Evolutionary conservation across 768 basidiomycete genomes (phyloP).

Genomic region (Suillus occidentalis): DNA sequence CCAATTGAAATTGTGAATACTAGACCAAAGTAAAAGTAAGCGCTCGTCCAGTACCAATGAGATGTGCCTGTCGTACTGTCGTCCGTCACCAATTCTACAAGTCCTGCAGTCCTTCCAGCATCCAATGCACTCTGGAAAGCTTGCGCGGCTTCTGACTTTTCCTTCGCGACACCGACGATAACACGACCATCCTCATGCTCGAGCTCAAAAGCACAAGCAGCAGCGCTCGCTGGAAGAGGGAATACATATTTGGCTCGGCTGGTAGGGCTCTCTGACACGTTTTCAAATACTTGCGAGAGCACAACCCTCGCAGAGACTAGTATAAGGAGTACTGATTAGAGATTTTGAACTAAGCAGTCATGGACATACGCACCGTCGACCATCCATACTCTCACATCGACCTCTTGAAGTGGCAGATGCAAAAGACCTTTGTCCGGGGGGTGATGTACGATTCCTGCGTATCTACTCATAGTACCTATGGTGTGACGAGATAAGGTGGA

Average conservation of each 20-base stretch:
- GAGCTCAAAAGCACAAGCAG: conserved; percentile 56
- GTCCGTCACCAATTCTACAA: conserved; percentile 50
- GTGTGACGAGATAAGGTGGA: conserved; percentile 5
- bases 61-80: conserved; percentile 41
- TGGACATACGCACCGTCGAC: conserved; percentile 39
- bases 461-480: neutral
- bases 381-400: conserved; percentile 40
- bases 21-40: conserved; percentile 17
- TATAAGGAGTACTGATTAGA: conserved; percentile 3
- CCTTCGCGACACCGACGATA: conserved; percentile 48
- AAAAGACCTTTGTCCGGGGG: conserved; percentile 22
- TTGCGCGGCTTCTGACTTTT: conserved; percentile 42
- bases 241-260: conserved; percentile 54
- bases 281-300: conserved; percentile 42
- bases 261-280: conserved; percentile 38
- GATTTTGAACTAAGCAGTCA: neutral
- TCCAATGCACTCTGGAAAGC: conserved; percentile 42
- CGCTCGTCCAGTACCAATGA: neutral
- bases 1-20: conserved; percentile 63
- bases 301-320: conserved; percentile 46
- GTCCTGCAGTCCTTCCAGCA: conserved; percentile 41
- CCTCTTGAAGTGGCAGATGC: conserved; percentile 43
- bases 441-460: conserved; percentile 34
- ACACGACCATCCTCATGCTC: conserved; percentile 42
- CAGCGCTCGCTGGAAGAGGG: conserved; percentile 55